These are phyloP conservation scores for Saccharomyces paradoxus DNA, from an alignment of 805 yeast genomes.

Conservation along the genomic window DNA sequence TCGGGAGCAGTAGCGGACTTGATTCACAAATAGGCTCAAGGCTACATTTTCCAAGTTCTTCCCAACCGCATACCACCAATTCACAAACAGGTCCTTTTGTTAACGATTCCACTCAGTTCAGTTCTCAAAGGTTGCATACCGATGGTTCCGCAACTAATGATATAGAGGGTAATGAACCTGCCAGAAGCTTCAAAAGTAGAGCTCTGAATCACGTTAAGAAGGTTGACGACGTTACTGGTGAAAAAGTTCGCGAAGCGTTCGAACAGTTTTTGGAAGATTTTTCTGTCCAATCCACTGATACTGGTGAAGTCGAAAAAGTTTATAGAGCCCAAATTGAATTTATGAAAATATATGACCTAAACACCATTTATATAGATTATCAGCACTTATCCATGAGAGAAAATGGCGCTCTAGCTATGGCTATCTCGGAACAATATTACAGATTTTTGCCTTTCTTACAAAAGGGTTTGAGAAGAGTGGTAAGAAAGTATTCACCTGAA, in stretches of 20 bases:
- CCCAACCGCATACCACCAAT: slow-evolving; percentile 15
- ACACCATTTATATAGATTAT: slow-evolving; percentile 79
- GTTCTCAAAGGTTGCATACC: slow-evolving; percentile 19
- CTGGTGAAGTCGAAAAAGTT: slow-evolving; percentile 39
- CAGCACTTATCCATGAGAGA: slow-evolving; percentile 67
- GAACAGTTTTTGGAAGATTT: slow-evolving; percentile 73
- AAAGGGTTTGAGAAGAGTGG: slow-evolving; percentile 62
- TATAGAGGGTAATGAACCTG: slow-evolving; percentile 14
- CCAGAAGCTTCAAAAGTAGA: slow-evolving; percentile 36
- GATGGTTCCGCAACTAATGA: slow-evolving; percentile 12
- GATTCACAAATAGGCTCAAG: slow-evolving; percentile 23
- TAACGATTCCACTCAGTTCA: slow-evolving; percentile 15
- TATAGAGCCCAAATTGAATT: slow-evolving; percentile 76
- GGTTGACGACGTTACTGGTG: slow-evolving; percentile 87
- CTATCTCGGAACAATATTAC: slow-evolving; percentile 85
- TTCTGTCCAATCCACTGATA: slow-evolving; percentile 32
- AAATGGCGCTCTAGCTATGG: slow-evolving; percentile 81
- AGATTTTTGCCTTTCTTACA: slow-evolving; percentile 82
- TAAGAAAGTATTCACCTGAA: slow-evolving; percentile 68
- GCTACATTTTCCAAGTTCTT: slow-evolving; percentile 26
- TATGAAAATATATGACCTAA: slow-evolving; percentile 65
- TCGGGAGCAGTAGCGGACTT: slow-evolving; percentile 24
- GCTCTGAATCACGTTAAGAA: slow-evolving; percentile 66
- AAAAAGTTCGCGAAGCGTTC: slow-evolving; percentile 84
- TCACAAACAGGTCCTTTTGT: slow-evolving; percentile 3